Evolutionary conservation across 164 flowering plant genomes (phyloP), one percentile per base, ranked within the genome.

Genomic region (Magnolia sinica): DNA sequence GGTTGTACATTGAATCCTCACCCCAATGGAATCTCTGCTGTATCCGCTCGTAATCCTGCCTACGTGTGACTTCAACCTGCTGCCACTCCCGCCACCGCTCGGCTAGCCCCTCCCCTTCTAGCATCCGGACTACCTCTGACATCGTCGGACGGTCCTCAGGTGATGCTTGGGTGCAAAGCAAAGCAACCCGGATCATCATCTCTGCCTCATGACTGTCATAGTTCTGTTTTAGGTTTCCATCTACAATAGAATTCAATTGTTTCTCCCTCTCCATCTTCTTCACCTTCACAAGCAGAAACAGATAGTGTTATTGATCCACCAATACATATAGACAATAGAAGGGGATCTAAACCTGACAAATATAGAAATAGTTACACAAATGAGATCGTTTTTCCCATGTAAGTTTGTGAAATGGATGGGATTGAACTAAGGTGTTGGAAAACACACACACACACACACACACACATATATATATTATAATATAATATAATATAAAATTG

Each of bases 51-150:
- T 87, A 86, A 72, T 95, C 96, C 72, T 89, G 92, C 73, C 92
- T 85, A 13, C 96, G 91, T 55, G 78, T 87, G 45, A 90, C 89
- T 84, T 95, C 99, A n/a, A 89, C 85, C 45, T 88, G 83, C 84
- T 92, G 95, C 98, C 99, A 95, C 70, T 90, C 96, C 78, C 89
- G 95, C 99, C 98, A 93, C 79, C 98, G 87, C 86, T 91, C 94
- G 0, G 95, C 94, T 31, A 95, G 84, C 3, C 98, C 99, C 73
- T 96, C 98, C 4, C 98, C 99, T 85, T 94, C 99, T 24, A 96
- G 84, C 99, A 96, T 94, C 70, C 97, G 81, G 1, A 96, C 99
- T 7, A 96, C 98, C 76, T 91, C 97, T 22, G 98, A 94, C 99
- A 96, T 94, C 16, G 88, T 85, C 22, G 99, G 99, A 10, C 99